A percentile compares a stretch with the other conserved stretches of the same genome.
Evolutionary conservation across 345 rosid species (phyloP).

Genomic region (Salix koriyanagi): DNA sequence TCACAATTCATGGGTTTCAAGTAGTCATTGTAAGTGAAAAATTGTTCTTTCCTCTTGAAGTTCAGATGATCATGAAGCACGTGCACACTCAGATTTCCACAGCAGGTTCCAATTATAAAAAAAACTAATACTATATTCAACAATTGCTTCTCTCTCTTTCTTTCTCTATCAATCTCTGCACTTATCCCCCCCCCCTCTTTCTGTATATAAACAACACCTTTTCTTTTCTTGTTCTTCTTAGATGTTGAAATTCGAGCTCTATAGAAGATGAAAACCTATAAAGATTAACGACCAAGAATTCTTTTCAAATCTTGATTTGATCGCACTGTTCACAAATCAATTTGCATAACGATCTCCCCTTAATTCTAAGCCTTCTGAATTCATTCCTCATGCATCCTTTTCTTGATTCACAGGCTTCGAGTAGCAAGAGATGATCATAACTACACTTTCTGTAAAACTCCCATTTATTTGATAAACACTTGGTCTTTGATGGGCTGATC

Average conservation of each 20-base stretch:
- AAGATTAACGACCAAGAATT: too few relatives aligned
- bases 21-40: slow-evolving; percentile 22
- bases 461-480: too few relatives aligned
- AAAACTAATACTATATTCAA: slow-evolving; percentile 35
- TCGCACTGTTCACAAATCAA: too few relatives aligned
- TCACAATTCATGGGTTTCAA: slow-evolving; percentile 14
- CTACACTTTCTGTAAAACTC: too few relatives aligned
- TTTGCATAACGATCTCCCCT: too few relatives aligned
- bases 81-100: slow-evolving; percentile 64
- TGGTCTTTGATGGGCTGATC: too few relatives aligned
- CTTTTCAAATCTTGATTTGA: too few relatives aligned
- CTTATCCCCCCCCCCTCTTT: background rate
- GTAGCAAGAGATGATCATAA: too few relatives aligned
- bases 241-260: background rate
- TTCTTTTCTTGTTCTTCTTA: background rate
- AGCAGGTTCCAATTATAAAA: slow-evolving; percentile 52
- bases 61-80: slow-evolving; percentile 65
- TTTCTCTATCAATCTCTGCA: slow-evolving; percentile 15
- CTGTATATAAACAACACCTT: slow-evolving; percentile 19
- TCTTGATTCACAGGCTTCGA: too few relatives aligned
- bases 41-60: slow-evolving; percentile 34
- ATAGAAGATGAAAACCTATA: background rate
- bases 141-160: slow-evolving; percentile 19
- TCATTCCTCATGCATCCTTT: background rate
- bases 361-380: too few relatives aligned